Evolutionary conservation across 2,329 filamentous ascomycete genomes (phyloP), one percentile per base, ranked within the genome.

Genomic region (Fusarium chlamydosporum): DNA sequence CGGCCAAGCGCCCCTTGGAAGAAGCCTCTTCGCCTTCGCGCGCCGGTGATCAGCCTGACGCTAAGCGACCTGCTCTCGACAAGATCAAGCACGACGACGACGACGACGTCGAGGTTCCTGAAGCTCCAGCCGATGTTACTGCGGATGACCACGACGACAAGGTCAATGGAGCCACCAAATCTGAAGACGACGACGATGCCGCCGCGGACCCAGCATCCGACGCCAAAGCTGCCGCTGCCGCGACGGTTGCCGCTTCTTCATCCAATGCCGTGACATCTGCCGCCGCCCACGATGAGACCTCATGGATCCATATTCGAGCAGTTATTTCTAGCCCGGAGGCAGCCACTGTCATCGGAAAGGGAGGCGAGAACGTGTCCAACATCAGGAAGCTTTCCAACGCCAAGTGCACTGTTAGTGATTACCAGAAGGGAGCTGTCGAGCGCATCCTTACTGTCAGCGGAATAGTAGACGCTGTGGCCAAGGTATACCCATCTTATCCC

Each of bases 341-440:
- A 72, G 96, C 96, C 38, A 99, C 96, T 48, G 93, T 97, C 72
- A 99, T 99, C 81, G 96, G 96, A 77, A 99, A 99, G 83, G 95
- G 94, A 68, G 96, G 96, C 78, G 96, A 99, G 85, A 99, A 99
- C 77, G 96, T 99, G 47, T 97, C 94, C 72, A 93, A 97, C 82
- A 98, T 99, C 77, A 90, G 96, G 72, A 93, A 93, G 79, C 86
- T 97, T 82, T 97, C 96, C 53, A 94, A 94, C 75, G 96, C 96
- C 72, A 98, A 98, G 83, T 99, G 96, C 84, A 99, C 96, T 47
- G 96, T 99, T 74, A 97, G 94, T 83, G 96, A 99, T 82, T 99
- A 98, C 77, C 92, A 96, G 74, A 93, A 97, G 77, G 96, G 96
- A 71, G 96, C 96, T 56, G 94, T 98, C 34, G 96, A 99, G 84